Evolutionary conservation across 2,329 filamentous ascomycete species (phyloP).

Genomic region (Annulohypoxylon truncatum): DNA sequence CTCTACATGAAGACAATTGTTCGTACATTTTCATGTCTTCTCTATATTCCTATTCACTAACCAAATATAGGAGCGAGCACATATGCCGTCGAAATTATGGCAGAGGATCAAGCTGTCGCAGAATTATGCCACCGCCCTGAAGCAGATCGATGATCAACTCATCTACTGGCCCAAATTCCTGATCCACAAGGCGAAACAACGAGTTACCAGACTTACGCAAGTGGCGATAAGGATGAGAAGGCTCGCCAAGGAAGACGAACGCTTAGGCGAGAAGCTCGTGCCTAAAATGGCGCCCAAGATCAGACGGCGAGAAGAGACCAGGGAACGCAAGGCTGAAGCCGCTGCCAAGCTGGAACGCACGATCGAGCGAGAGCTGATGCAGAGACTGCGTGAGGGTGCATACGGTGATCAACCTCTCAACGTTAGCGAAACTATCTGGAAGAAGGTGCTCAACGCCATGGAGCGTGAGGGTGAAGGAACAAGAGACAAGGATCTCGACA

Average conservation of each 20-base stretch:
- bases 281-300: conserved; percentile 94
- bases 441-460: conserved; percentile 91
- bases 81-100: conserved; percentile 92
- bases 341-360: conserved; percentile 95
- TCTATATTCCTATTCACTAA: not conserved
- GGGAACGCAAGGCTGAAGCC: conserved; percentile 80
- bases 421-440: conserved; percentile 95
- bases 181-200: conserved; percentile 95
- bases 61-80: conserved; percentile 65
- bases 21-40: not conserved
- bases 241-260: conserved; percentile 88
- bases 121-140: conserved; percentile 90
- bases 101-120: conserved; percentile 89
- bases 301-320: conserved; percentile 76
- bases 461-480: conserved; percentile 87
- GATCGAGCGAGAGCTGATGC: conserved; percentile 94
- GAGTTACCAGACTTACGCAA: conserved; percentile 90
- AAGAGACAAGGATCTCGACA: conserved; percentile 88
- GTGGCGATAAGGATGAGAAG: conserved; percentile 84
- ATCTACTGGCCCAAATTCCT: conserved; percentile 97
- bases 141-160: conserved; percentile 85
- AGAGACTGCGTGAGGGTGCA: conserved; percentile 88
- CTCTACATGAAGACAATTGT: conserved; percentile 95
- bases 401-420: conserved; percentile 96
- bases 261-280: conserved; percentile 88